Evolutionary conservation across 176 grass and related monocot genomes (phyloP).

Genomic region (Sorghum bicolor): DNA sequence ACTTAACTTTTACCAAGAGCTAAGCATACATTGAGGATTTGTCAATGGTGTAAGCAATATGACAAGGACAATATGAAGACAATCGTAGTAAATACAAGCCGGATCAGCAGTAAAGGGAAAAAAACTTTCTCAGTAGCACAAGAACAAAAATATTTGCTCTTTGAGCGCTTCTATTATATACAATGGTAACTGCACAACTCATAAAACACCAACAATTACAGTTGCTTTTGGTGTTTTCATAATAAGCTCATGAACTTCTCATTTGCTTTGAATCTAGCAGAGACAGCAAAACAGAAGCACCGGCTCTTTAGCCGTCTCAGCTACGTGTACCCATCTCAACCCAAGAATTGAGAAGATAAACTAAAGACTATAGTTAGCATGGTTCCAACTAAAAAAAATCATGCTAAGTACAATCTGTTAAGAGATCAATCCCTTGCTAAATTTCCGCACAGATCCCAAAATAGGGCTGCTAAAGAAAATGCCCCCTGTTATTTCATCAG

Average conservation of each 20-base stretch:
- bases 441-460: neutral
- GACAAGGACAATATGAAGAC: too few species aligned
- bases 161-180: neutral
- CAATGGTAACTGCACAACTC: neutral
- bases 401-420: constrained; percentile 27
- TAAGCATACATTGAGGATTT: neutral
- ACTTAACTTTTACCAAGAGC: neutral
- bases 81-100: neutral
- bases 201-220: constrained; percentile 20
- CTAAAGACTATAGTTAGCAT: neutral
- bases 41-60: neutral
- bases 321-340: neutral
- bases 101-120: neutral
- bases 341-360: neutral
- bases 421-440: neutral
- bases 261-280: neutral
- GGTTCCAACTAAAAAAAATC: constrained; percentile 5
- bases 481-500: neutral
- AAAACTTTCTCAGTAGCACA: neutral
- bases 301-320: neutral
- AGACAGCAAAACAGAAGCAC: neutral
- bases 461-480: neutral
- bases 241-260: neutral
- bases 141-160: neutral
- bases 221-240: neutral